Evolutionary conservation across 257 asterid genomes (phyloP), one percentile per base, ranked within the genome.

Genomic region (Petrea volubilis): DNA sequence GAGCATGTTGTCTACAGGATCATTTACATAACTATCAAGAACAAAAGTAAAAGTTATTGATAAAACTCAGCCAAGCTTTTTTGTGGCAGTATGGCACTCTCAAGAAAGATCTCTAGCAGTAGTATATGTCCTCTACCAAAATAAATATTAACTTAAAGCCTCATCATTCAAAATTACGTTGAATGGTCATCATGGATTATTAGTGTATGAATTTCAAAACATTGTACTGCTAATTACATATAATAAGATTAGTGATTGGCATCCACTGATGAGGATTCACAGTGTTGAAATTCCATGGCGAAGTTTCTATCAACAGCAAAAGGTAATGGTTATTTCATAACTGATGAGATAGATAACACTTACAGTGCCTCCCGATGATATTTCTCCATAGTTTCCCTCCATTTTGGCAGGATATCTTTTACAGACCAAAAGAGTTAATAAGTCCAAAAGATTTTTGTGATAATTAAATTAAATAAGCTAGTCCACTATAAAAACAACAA

Each of bases 371-470:
- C 74, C 40, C 53, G 83, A 70, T 88, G 96, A 81, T 94, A 91
- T 68, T 81, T 87, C 93, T 86, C 93, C 96, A 94, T 94, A 33
- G 93, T 87, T 75, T 84, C 85, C 80, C 87, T 90, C 99, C 99
- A 94, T 34, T 78, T 74, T 47, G 98, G 95, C 82, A 94, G 67
- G 70, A 82, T 74, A 76, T 88, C 99, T 94, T 64, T 47, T 53
- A 50, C 13, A 27, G 38, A 47, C 7, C 74, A 68, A 27, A 58
- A 56, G 31, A 43, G 4, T 17, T 14, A 9, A 70, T 20, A 49
- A 53, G 40, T 33, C 47, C 53, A 62, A 31, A 71, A 41, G 15
- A 41, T 46, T 21, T 43, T 47, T 5, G 41, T 38, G 34, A 64
- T n/a, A 47, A 71, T 34, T 53, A 76, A 69, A 72, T 47, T 53